phyloP scores from a whole-genome alignment of 345 rosid species.

The Salix arbutifolia region DNA sequence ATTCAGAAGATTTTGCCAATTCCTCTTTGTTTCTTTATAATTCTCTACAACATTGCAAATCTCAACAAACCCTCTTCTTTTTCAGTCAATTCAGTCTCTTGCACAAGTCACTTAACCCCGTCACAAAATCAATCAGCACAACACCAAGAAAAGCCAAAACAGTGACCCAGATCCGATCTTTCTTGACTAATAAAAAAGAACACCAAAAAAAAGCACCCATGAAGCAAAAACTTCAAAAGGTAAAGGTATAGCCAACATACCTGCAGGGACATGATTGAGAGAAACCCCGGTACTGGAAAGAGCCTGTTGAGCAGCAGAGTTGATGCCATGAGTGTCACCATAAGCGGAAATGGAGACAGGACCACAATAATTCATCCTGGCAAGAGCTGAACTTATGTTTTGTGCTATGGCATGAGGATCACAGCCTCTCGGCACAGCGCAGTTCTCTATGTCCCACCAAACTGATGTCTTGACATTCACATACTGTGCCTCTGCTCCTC shows the following conservation, averaged over 20 bases:
- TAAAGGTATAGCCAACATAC: slow-evolving; percentile 11
- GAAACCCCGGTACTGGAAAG: slow-evolving; percentile 88
- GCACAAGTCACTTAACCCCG: neutral
- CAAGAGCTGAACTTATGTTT: slow-evolving; percentile 78
- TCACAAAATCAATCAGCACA: neutral
- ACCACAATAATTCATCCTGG: slow-evolving; percentile 63
- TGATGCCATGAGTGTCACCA: slow-evolving; percentile 70
- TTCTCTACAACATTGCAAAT: neutral
- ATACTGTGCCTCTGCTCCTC: slow-evolving; percentile 58
- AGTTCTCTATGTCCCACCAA: slow-evolving; percentile 97
- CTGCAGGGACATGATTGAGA: slow-evolving; percentile 87
- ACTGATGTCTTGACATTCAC: slow-evolving; percentile 68
- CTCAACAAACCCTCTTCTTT: neutral
- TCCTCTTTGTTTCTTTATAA: neutral
- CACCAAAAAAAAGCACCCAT: neutral
- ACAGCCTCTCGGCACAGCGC: slow-evolving; percentile 66
- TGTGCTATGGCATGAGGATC: slow-evolving; percentile 77
- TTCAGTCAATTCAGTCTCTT: neutral
- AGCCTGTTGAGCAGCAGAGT: slow-evolving; percentile 59
- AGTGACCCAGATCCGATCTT: neutral
- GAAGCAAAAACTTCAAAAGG: neutral
- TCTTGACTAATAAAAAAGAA: neutral
- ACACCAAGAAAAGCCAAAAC: neutral
- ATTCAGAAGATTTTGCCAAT: neutral
- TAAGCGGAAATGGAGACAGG: slow-evolving; percentile 83